These are phyloP conservation scores for Ophiosphaerella korrae DNA, from an alignment of 2,329 filamentous ascomycete genomes.

Conservation along the genomic window DNA sequence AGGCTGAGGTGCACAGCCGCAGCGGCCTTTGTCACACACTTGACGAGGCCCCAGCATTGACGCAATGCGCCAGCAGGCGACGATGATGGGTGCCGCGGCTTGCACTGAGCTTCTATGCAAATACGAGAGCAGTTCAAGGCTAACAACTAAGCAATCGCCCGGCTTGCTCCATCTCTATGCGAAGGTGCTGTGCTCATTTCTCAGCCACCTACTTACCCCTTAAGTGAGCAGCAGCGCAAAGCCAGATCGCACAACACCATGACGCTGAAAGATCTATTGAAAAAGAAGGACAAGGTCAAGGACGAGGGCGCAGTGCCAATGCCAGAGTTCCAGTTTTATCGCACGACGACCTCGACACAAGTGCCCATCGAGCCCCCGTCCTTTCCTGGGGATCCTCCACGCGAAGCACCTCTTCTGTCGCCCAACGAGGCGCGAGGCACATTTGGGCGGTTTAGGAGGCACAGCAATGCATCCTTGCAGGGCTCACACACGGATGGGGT, in stretches of 20 bases:
- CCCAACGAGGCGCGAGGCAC: constrained; percentile 30
- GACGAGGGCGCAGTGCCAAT: constrained; percentile 47
- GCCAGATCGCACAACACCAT: constrained; percentile 49
- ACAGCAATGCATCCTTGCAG: constrained; percentile 39
- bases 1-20: constrained; percentile 38
- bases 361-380: constrained; percentile 77
- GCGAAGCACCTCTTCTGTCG: constrained; percentile 35
- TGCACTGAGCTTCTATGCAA: constrained; percentile 32
- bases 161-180: constrained; percentile 1
- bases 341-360: constrained; percentile 79
- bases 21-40: constrained; percentile 23
- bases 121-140: constrained; percentile 38
- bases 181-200: constrained; percentile 8
- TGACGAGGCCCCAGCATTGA: constrained; percentile 29
- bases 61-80: constrained; percentile 21
- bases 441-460: constrained; percentile 41
- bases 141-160: constrained; percentile 5
- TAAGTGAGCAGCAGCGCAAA: constrained; percentile 14
- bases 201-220: constrained; percentile 16
- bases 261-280: constrained; percentile 65
- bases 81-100: constrained; percentile 31
- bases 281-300: constrained; percentile 65
- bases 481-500: constrained; percentile 9
- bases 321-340: constrained; percentile 79
- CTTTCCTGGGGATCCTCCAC: constrained; percentile 51